These are phyloP conservation scores for Lippia alba DNA, from an alignment of 305 asterid genomes.

Conservation along the genomic window DNA sequence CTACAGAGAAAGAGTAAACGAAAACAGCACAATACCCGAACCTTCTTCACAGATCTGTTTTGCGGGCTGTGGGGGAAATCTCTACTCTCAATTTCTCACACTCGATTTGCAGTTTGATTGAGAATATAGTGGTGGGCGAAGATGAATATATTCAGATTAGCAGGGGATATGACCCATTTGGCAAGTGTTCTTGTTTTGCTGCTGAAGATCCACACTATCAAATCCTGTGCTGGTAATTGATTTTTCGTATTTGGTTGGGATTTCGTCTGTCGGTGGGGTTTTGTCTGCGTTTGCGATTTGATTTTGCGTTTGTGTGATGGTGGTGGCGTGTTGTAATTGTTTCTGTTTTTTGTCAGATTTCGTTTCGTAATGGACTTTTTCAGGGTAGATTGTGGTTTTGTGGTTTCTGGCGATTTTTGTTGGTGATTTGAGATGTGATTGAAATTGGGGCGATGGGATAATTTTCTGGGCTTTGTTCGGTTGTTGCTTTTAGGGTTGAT, in stretches of 20 bases:
- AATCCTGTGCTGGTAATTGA: conserved; percentile 75
- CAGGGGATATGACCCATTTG: conserved; percentile 91
- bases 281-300: not conserved
- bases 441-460: conserved; percentile 7
- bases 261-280: not conserved
- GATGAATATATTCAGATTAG: conserved; percentile 80
- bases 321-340: conserved; percentile 1
- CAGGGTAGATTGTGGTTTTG: not conserved
- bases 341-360: conserved; percentile 4
- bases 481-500: conserved; percentile 5
- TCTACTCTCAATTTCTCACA: conserved; percentile 1
- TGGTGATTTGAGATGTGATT: conserved; percentile 21
- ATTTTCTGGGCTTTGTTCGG: conserved; percentile 16
- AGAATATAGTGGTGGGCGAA: conserved; percentile 22
- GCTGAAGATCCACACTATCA: conserved; percentile 81
- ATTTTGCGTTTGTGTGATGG: conserved; percentile 17
- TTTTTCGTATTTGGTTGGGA: not conserved
- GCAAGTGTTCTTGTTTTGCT: conserved; percentile 86
- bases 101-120: conserved; percentile 19
- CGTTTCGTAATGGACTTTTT: not conserved
- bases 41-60: conserved; percentile 29
- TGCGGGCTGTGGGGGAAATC: conserved; percentile 1
- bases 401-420: conserved; percentile 4
- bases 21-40: not conserved
- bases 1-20: not conserved